Conservation (phyloP, 1,284 basidiomycete genomes). For the Irpex sp. region DNA sequence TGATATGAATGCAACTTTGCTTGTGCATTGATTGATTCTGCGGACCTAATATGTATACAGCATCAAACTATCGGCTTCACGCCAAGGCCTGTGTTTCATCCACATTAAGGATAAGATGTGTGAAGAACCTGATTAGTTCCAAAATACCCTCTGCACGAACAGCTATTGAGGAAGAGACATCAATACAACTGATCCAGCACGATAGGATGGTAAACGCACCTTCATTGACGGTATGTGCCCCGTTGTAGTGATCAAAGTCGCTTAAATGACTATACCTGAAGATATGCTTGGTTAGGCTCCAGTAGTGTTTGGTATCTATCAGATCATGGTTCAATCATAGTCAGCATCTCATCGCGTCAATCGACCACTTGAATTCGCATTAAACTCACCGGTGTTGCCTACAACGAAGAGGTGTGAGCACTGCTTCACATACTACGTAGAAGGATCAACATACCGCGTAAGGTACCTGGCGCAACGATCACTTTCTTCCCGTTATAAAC, state of each 20-base stretch:
- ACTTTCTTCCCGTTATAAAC: slow-evolving; percentile 22
- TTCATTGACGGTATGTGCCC: slow-evolving; percentile 56
- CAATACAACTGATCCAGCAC: background rate
- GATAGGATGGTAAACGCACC: slow-evolving; percentile 14
- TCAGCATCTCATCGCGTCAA: background rate
- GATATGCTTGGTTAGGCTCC: slow-evolving; percentile 43
- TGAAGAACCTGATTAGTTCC: slow-evolving; percentile 42
- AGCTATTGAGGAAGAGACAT: slow-evolving; percentile 21
- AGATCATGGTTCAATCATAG: background rate
- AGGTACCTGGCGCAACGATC: slow-evolving; percentile 17
- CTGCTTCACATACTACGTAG: background rate
- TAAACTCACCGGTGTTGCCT: slow-evolving; percentile 30
- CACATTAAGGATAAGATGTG: slow-evolving; percentile 39
- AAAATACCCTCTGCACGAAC: slow-evolving; percentile 33
- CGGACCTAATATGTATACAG: background rate
- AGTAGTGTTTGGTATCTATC: slow-evolving; percentile 42
- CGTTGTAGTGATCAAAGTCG: slow-evolving; percentile 22
- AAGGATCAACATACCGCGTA: slow-evolving; percentile 2
- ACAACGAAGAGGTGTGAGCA: slow-evolving; percentile 14
- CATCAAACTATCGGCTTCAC: background rate
- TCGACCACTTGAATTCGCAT: slow-evolving; percentile 2
- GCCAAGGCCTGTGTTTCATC: slow-evolving; percentile 29
- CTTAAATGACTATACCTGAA: slow-evolving; percentile 41
- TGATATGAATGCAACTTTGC: too few species aligned
- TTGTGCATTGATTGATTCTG: too few species aligned